These are phyloP conservation scores for Mallotus repandus DNA, from an alignment of 441 rosid genomes.

Conservation along the genomic window DNA sequence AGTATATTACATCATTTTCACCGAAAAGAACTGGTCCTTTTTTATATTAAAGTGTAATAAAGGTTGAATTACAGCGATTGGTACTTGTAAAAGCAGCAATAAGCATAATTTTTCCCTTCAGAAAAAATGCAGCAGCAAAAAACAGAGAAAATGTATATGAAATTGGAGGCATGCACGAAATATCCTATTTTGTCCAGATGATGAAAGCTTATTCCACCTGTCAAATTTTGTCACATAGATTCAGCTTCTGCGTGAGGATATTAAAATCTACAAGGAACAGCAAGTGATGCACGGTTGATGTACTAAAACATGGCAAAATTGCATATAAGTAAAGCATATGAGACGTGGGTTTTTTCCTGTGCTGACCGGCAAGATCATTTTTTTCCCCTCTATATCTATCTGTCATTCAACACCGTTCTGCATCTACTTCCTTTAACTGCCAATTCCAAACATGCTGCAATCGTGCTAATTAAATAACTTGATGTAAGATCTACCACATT, in stretches of 20 bases:
- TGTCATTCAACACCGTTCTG: too few species aligned
- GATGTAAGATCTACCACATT: neutral
- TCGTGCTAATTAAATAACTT: neutral
- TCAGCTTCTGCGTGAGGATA: neutral
- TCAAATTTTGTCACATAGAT: neutral
- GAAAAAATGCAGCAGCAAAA: neutral
- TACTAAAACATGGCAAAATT: neutral
- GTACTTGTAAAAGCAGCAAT: too few species aligned
- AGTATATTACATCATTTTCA: too few species aligned
- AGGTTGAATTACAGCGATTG: too few species aligned
- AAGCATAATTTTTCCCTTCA: too few species aligned
- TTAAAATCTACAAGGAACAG: too few species aligned
- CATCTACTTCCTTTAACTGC: too few species aligned
- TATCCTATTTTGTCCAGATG: constrained; percentile 1
- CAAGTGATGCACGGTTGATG: neutral
- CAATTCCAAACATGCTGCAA: neutral
- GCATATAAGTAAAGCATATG: too few species aligned
- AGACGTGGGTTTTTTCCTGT: too few species aligned
- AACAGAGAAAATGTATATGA: neutral
- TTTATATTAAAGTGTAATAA: too few species aligned
- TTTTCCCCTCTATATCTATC: too few species aligned
- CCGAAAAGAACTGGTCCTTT: too few species aligned
- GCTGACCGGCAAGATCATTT: neutral
- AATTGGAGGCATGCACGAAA: constrained; percentile 6
- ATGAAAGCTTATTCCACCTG: neutral